Percentiles rank a stretch among this genome's conserved stretches.
These are phyloP conservation scores for Yarrowia sp. DNA, from an alignment of 805 yeast genomes.

Conservation along the genomic window DNA sequence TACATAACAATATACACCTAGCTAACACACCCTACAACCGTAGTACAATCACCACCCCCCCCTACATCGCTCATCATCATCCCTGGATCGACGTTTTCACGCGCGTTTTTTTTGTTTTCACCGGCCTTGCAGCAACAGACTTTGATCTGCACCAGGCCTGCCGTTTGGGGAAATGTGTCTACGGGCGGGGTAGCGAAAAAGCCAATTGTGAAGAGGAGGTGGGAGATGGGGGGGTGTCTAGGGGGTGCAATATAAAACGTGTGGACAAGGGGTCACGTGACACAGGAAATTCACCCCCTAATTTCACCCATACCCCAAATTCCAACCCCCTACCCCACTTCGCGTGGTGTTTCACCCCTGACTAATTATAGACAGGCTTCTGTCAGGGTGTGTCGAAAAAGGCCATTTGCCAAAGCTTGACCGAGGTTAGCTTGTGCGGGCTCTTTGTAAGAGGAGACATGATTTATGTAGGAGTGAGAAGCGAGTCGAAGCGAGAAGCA, in stretches of 20 bases:
- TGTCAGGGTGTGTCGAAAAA: too few relatives aligned
- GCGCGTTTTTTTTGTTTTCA: not conserved
- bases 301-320: too few relatives aligned
- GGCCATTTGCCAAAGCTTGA: not conserved
- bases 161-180: constrained; percentile 15
- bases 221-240: too few relatives aligned
- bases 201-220: not conserved
- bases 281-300: too few relatives aligned
- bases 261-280: too few relatives aligned
- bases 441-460: not conserved
- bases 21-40: too few relatives aligned
- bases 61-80: not conserved
- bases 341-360: not conserved
- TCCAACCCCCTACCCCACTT: too few relatives aligned
- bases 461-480: too few relatives aligned
- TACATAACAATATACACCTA: too few relatives aligned
- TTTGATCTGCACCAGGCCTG: not conserved
- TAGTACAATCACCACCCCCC: not conserved
- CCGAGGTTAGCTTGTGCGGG: constrained; percentile 7
- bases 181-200: constrained; percentile 7
- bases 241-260: too few relatives aligned
- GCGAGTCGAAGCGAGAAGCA: not conserved
- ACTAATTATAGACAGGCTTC: not conserved
- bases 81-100: constrained; percentile 19
- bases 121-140: not conserved